phyloP scores from a whole-genome alignment of 2,329 filamentous ascomycete species.

The Didymella pinodella region DNA sequence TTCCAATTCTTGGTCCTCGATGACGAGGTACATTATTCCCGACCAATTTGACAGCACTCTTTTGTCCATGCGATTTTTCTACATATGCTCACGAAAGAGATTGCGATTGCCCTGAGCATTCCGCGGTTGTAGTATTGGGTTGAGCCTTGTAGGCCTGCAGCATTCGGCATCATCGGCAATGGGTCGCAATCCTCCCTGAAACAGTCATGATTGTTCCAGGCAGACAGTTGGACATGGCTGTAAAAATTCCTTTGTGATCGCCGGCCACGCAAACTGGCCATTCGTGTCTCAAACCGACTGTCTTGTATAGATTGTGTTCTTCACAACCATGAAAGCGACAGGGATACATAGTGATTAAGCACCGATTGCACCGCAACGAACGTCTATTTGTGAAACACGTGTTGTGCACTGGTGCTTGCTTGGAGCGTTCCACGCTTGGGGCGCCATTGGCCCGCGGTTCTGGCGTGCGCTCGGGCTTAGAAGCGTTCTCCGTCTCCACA shows the following conservation, averaged over 20 bases:
- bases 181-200: slow-evolving; percentile 7
- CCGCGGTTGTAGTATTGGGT: neutral
- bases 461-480: slow-evolving; percentile 13
- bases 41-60: neutral
- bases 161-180: slow-evolving; percentile 8
- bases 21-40: too few relatives aligned
- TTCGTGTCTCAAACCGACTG: slow-evolving; percentile 8
- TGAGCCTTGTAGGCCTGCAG: neutral
- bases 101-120: neutral
- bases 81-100: neutral
- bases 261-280: slow-evolving; percentile 3
- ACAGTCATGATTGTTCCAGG: slow-evolving; percentile 16
- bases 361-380: slow-evolving; percentile 8
- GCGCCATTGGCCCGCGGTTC: slow-evolving; percentile 13
- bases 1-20: slow-evolving; percentile 3
- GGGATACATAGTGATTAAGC: neutral
- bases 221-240: slow-evolving; percentile 9
- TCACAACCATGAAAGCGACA: neutral
- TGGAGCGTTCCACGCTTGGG: slow-evolving; percentile 6
- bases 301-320: neutral
- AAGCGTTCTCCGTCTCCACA: slow-evolving; percentile 22
- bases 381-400: slow-evolving; percentile 21
- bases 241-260: slow-evolving; percentile 23
- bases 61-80: neutral
- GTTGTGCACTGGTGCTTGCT: slow-evolving; percentile 15